Base-by-base conservation (phyloP, 495 filamentous ascomycete species). In the Polyplosphaeria fusca region DNA sequence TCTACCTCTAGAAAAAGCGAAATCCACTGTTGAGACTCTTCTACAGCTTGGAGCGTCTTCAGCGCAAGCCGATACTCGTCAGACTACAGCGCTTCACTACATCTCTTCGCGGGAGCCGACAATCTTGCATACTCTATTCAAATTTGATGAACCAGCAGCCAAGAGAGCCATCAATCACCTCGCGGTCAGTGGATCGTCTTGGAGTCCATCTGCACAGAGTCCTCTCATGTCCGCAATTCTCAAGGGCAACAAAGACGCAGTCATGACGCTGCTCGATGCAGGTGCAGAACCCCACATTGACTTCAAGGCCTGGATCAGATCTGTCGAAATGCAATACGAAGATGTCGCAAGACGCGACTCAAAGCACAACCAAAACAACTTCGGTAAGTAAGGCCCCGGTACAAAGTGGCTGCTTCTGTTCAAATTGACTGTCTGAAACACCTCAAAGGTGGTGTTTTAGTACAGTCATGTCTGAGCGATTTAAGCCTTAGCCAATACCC, bases 41-140 rank as follows among this genome's bases (percentile, higher is more conserved):
- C 64, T 92, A n/a, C 74, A 79, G 22, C 72, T 89, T 1, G 87
- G 87, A 2, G 86, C 86, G 7, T 86, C 85, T 1, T 81, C 80
- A 35, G 81, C 85, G 1, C 89, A 92, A 63, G 87, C 82, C 0
- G 87, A 91, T 58, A 60, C 76, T 22, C 68, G 76, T 27, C 74
- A 79, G 0, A 64, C 70, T 11, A 88, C 85, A 0, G 77, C 80
- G 0, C 73, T 92, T 45, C 79, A 89, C 49, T 88, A 75, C 61
- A 68, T 74, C 30, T 73, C 76, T 5, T 65, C 67, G 0, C 58
- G 71, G 11, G 68, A 74, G 11, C 71, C 63, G 2, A 76, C 82
- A 3, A 55, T 87, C n/a, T 61, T 89, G 3, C 74, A 84, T n/a
- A 56, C 75, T 2, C 76, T 86, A 23, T 70, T 80, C 40, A 69